Conservation (phyloP, 108 stramenopile species). For the Aurantiochytrium sp. region DNA sequence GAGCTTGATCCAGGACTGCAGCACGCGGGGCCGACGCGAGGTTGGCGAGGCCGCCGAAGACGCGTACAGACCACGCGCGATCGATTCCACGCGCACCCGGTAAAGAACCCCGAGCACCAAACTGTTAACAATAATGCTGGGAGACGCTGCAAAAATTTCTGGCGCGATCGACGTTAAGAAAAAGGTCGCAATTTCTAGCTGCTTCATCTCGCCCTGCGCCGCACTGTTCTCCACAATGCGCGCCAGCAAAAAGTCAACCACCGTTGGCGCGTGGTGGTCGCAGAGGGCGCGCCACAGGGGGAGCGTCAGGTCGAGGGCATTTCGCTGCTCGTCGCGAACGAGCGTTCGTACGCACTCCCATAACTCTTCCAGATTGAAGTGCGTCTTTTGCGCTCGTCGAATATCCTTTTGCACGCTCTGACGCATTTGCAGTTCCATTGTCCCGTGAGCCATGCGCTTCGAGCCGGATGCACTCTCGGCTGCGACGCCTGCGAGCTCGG, state of each 20-base stretch:
- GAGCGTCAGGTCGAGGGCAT: neutral
- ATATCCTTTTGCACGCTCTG: neutral
- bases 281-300: neutral
- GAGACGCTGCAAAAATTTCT: neutral
- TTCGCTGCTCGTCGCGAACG: too few species aligned
- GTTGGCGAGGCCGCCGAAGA: neutral
- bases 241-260: neutral
- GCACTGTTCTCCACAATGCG: neutral
- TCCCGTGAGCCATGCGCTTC: neutral
- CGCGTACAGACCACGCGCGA: neutral
- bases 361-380: neutral
- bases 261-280: neutral
- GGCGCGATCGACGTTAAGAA: neutral
- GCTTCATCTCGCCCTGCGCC: neutral
- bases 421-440: neutral
- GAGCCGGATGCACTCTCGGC: neutral
- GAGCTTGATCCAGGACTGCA: neutral
- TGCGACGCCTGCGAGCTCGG: neutral
- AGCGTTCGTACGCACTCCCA: neutral
- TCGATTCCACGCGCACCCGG: neutral
- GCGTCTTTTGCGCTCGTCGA: neutral
- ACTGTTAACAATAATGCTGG: neutral
- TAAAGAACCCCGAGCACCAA: neutral
- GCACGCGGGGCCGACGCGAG: neutral
- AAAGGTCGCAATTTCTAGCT: neutral